Conservation (phyloP, 164 flowering plant genomes). For the Houttuynia cordata region DNA sequence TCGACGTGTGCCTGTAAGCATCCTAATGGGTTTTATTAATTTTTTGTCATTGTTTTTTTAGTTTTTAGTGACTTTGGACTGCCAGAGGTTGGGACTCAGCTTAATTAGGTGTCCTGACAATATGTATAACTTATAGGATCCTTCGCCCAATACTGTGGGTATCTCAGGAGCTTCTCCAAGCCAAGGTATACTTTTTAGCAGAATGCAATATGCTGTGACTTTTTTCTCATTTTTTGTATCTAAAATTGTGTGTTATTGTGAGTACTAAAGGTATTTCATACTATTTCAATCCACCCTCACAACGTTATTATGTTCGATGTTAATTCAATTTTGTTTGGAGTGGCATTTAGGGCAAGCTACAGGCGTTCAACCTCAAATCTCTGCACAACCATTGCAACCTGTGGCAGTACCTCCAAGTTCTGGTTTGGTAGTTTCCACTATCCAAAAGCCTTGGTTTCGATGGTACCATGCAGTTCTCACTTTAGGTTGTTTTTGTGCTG, state of each 20-base stretch:
- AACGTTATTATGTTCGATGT: not conserved
- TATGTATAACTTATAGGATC: conserved; percentile 42
- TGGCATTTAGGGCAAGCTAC: conserved; percentile 37
- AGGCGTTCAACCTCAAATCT: conserved; percentile 31
- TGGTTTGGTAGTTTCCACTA: conserved; percentile 26
- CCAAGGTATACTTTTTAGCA: conserved; percentile 35
- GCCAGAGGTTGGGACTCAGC: not conserved
- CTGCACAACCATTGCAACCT: conserved; percentile 42
- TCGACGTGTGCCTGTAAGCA: conserved; percentile 83
- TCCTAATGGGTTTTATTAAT: not conserved
- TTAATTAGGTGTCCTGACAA: not conserved
- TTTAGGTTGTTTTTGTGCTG: conserved; percentile 68
- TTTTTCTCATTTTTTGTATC: not conserved
- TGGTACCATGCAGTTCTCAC: conserved; percentile 80
- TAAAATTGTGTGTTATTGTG: no score
- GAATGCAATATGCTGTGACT: not conserved
- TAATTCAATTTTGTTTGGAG: conserved; percentile 22
- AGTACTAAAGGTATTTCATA: not conserved
- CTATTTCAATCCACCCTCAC: not conserved
- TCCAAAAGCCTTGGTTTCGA: conserved; percentile 31
- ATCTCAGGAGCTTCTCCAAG: conserved; percentile 27
- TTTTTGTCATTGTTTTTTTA: not conserved
- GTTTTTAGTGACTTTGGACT: not conserved
- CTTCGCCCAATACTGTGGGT: conserved; percentile 38
- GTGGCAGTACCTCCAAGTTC: conserved; percentile 34